These are phyloP conservation scores for Stromatinia cepivora DNA, from an alignment of 2,329 filamentous ascomycete genomes.

Conservation along the genomic window DNA sequence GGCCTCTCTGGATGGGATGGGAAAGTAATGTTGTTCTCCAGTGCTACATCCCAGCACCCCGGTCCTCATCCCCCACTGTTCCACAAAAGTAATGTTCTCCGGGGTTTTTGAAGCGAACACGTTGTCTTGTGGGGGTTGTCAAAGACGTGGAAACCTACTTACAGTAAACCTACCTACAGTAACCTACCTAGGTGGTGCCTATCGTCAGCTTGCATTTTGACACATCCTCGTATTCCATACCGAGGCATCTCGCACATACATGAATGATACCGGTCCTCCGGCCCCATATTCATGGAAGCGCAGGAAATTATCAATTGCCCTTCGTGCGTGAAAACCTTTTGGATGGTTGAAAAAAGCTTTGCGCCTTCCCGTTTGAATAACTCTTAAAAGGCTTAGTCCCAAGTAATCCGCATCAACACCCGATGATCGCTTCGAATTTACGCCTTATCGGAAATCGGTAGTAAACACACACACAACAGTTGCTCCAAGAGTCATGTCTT, in stretches of 20 bases:
- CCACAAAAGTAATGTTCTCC: background rate
- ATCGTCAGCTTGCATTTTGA: background rate
- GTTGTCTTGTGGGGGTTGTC: too few relatives aligned
- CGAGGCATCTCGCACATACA: background rate
- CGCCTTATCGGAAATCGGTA: too few relatives aligned
- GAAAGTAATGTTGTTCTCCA: too few relatives aligned
- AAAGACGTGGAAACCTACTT: too few relatives aligned
- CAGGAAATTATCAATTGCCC: background rate
- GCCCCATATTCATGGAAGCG: too few relatives aligned
- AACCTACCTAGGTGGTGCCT: too few relatives aligned
- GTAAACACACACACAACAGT: background rate
- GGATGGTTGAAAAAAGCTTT: constrained; percentile 1
- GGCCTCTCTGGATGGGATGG: too few relatives aligned
- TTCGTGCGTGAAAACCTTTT: background rate
- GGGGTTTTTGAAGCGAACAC: background rate
- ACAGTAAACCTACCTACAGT: too few relatives aligned
- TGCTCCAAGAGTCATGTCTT: background rate
- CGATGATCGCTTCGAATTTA: background rate
- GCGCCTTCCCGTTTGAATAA: background rate
- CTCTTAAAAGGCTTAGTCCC: background rate
- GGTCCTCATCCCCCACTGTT: background rate
- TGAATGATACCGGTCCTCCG: too few relatives aligned
- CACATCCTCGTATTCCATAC: background rate
- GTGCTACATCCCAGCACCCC: too few relatives aligned
- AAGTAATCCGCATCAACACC: background rate